A percentile compares a stretch with the other conserved stretches of the same genome.
These are phyloP conservation scores for sunflower (Helianthus annuus) DNA, from an alignment of 129 eudicot species.

Conservation along the genomic window DNA sequence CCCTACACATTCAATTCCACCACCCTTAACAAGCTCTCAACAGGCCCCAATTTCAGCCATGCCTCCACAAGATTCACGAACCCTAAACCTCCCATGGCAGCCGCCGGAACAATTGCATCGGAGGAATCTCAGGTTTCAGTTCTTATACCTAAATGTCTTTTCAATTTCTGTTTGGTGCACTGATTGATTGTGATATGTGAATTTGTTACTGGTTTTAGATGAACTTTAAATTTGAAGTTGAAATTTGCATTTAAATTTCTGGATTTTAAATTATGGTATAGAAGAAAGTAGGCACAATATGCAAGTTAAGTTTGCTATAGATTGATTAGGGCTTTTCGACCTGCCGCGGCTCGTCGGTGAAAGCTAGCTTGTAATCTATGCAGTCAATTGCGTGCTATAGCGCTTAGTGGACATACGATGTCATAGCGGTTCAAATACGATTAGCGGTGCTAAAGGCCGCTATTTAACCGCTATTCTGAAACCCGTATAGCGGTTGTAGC, in stretches of 20 bases:
- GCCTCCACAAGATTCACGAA: background rate
- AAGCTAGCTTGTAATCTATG: no score
- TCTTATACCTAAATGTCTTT: background rate
- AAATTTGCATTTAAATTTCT: background rate
- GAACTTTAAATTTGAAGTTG: constrained; percentile 7
- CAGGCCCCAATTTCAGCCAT: constrained; percentile 15
- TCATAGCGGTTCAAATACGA: no score
- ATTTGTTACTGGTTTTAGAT: background rate
- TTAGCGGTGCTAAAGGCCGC: no score
- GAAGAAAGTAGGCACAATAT: background rate
- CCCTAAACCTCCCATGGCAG: constrained; percentile 24
- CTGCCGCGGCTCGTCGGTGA: no score
- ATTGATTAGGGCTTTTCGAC: no score
- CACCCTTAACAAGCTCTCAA: constrained; percentile 1
- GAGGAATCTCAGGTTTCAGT: constrained; percentile 28
- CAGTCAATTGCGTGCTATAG: no score
- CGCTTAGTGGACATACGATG: no score
- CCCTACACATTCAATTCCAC: background rate
- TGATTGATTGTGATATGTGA: background rate
- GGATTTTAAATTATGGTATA: background rate
- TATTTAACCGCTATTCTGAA: no score
- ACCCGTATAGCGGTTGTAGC: no score
- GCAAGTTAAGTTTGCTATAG: background rate
- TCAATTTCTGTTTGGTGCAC: background rate
- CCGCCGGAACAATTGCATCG: constrained; percentile 25